A percentile compares a stretch with the other conserved stretches of the same genome.
phyloP scores from a whole-genome alignment of 176 grass and related monocot species.

The Rhynchospora breviuscula region DNA sequence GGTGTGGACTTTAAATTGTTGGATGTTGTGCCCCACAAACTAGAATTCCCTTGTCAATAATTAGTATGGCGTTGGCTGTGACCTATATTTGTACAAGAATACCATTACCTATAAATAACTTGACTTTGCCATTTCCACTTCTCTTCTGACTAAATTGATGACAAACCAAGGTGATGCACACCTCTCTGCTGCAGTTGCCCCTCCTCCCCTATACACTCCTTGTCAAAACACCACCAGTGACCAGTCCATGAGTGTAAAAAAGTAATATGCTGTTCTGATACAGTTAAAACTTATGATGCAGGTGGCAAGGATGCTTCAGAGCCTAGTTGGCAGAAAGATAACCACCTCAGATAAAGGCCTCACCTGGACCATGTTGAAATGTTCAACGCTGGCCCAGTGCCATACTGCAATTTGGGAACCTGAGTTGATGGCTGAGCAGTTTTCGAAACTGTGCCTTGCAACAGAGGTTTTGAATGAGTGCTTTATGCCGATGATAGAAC shows the following conservation, averaged over 20 bases:
- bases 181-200: neutral
- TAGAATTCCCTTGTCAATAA: neutral
- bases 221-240: no score
- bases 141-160: neutral
- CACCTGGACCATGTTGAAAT: conserved; percentile 63
- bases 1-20: neutral
- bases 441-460: conserved; percentile 50
- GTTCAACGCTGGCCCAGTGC: conserved; percentile 22
- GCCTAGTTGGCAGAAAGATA: conserved; percentile 41
- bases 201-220: no score
- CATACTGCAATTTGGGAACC: conserved; percentile 21
- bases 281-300: conserved; percentile 25
- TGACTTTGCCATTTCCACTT: neutral
- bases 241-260: neutral
- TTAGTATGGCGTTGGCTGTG: neutral
- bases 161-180: neutral
- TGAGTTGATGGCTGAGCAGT: conserved; percentile 44
- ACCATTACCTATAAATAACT: neutral
- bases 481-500: conserved; percentile 66
- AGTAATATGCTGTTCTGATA: conserved; percentile 14
- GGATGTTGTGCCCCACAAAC: neutral
- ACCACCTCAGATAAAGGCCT: conserved; percentile 31
- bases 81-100: neutral
- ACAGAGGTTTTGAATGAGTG: conserved; percentile 73
- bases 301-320: conserved; percentile 43